Evolutionary conservation across 768 basidiomycete species (phyloP), one percentile per base, ranked within the genome.

Genomic region (Lactarius evosmus): DNA sequence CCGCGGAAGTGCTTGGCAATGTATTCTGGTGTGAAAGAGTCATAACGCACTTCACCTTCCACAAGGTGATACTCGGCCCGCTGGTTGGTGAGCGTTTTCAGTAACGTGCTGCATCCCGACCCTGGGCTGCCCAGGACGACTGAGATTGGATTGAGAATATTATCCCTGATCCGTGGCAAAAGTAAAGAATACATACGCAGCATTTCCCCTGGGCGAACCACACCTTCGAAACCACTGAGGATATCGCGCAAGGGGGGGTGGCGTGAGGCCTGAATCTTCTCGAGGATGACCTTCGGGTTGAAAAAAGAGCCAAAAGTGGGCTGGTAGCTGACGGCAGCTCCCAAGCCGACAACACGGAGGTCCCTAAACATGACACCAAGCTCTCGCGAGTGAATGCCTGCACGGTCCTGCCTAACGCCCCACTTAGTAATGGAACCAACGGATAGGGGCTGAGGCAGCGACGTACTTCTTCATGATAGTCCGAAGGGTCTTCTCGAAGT

Each of bases 101-200:
- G 82, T 55, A 97, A 79, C 0, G 94, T 93, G 32, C 83, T 86
- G 72, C 93, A 95, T 2, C 94, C 93, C 0, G 91, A 85, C 16
- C 89, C 89, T 0, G 93, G 93, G 33, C 91, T 82, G 27, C 93
- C 93, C 29, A 95, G 82, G 12, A 94, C 93, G 17, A 95, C 89
- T 89, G 69, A 5, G 61, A 12, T 7, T 1, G 56, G 29, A n/a
- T 54, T 32, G 5, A 34, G 36, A 29, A 27, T 53, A 12, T 40
- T 32, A 16, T 5, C 4, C 36, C n/a, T 11, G 9, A 19, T 29
- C n/a, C 25, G 16, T 19, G 8, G 46, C 27, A 41, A 46, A 22
- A 11, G 41, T 22, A 27, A 60, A 54, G 12, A 46, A 41, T 14
- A 83, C 88, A 67, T 69, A 86, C 91, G 78, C 5, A 85, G 78